Percentiles rank a stretch among this genome's conserved stretches.
Evolutionary conservation across 139 green algal genomes (phyloP).

Genomic region (Closterium sp.): DNA sequence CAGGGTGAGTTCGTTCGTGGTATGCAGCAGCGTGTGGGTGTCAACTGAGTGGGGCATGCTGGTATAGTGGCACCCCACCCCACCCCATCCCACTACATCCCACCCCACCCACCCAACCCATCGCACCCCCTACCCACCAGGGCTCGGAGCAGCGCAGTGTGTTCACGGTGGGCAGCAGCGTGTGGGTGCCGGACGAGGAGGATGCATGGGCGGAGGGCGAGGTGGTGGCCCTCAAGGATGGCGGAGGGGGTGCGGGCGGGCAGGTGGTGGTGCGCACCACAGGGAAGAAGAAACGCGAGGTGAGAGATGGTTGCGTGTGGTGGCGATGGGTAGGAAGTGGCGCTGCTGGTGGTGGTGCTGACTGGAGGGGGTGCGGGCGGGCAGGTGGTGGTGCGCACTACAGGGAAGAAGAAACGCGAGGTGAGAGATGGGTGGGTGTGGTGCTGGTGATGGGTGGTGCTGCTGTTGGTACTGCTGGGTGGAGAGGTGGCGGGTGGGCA

Average conservation of each 20-base stretch:
- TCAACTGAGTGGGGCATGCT: too few relatives aligned
- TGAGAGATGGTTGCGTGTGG: background rate
- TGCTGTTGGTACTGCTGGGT: too few relatives aligned
- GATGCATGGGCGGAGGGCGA: conserved; percentile 14
- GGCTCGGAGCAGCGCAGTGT: background rate
- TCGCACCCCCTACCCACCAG: background rate
- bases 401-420: background rate
- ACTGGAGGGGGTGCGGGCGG: too few relatives aligned
- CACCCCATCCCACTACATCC: too few relatives aligned
- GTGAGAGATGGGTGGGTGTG: too few relatives aligned
- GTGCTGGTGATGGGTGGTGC: too few relatives aligned
- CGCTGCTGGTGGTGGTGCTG: background rate
- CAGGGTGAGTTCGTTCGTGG: too few relatives aligned
- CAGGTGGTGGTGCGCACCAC: background rate
- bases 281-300: background rate
- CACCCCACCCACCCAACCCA: too few relatives aligned
- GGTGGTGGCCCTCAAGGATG: conserved; percentile 6
- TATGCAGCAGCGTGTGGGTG: too few relatives aligned
- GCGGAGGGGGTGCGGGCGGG: background rate
- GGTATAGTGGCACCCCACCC: too few relatives aligned
- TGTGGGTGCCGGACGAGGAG: conserved; percentile 31
- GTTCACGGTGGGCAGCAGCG: background rate
- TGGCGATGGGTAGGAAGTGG: background rate
- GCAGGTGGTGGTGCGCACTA: background rate
- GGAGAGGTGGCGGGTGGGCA: too few relatives aligned